A percentile compares a stretch with the other conserved stretches of the same genome.
phyloP scores from a whole-genome alignment of 148 eudicot genomes.

The Nepenthes mirabilis region DNA sequence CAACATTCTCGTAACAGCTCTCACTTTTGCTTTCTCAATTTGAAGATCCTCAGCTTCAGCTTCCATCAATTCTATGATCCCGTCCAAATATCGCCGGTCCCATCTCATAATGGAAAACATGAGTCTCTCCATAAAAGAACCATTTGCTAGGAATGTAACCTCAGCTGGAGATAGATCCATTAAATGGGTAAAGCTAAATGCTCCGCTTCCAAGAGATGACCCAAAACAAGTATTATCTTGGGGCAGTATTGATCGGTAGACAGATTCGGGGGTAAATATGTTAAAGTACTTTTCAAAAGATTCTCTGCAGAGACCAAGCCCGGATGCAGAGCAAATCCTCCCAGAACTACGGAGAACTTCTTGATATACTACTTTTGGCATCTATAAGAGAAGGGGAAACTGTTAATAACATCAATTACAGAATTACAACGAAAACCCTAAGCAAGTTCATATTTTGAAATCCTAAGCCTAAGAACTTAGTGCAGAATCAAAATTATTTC shows the following conservation, averaged over 20 bases:
- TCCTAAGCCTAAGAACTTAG: neutral
- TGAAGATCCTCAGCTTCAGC: constrained; percentile 31
- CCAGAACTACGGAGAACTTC: constrained; percentile 34
- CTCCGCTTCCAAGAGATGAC: constrained; percentile 29
- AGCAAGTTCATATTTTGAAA: neutral
- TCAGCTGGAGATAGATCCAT: constrained; percentile 81
- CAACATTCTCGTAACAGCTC: constrained; percentile 84
- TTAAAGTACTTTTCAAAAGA: constrained; percentile 56
- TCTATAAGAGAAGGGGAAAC: constrained; percentile 26
- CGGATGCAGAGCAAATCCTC: constrained; percentile 28
- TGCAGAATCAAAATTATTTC: too few relatives aligned
- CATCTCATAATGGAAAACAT: constrained; percentile 55
- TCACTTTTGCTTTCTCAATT: constrained; percentile 60
- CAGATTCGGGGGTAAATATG: constrained; percentile 55
- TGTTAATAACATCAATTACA: neutral
- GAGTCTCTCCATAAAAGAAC: constrained; percentile 72
- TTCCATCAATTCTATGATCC: constrained; percentile 45
- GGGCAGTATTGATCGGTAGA: constrained; percentile 40
- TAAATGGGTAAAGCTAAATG: constrained; percentile 74
- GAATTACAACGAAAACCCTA: neutral
- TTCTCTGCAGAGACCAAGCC: constrained; percentile 38
- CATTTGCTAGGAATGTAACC: constrained; percentile 51
- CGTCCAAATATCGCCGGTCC: constrained; percentile 39
- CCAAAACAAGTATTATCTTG: constrained; percentile 17
- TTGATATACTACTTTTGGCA: constrained; percentile 72